phyloP scores from a whole-genome alignment of 768 basidiomycete species.

The Termitomyces eurrhizus region DNA sequence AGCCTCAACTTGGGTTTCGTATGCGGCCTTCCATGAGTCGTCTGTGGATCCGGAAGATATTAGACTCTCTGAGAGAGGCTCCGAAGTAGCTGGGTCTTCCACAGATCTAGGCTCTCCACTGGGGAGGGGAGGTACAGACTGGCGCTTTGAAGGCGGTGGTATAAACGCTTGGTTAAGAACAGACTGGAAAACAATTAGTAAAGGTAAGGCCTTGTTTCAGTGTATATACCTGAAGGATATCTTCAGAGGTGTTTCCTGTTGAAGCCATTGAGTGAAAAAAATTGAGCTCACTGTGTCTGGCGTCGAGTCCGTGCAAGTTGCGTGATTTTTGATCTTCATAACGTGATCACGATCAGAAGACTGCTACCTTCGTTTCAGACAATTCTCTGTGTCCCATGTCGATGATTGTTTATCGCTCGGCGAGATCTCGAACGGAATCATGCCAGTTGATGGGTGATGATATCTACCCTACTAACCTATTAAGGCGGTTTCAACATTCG shows the following conservation, averaged over 20 bases:
- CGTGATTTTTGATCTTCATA: conserved; percentile 5
- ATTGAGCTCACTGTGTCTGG: background rate
- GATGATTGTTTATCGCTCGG: background rate
- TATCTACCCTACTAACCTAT: background rate
- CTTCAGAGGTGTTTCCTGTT: conserved; percentile 12
- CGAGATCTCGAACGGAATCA: background rate
- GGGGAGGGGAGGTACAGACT: conserved; percentile 13
- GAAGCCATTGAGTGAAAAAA: conserved; percentile 11
- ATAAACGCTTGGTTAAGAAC: conserved; percentile 28
- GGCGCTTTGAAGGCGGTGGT: conserved; percentile 25
- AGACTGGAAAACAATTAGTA: conserved; percentile 17
- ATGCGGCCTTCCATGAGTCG: conserved; percentile 62
- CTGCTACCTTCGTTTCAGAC: background rate
- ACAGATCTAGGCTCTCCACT: conserved; percentile 2
- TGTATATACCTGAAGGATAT: conserved; percentile 19
- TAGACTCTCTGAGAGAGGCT: conserved; percentile 8
- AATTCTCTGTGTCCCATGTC: background rate
- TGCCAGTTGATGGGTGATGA: background rate
- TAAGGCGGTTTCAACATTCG: background rate
- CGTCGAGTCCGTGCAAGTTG: background rate
- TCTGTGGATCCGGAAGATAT: conserved; percentile 23
- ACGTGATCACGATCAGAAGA: conserved; percentile 3
- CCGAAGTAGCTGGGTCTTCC: conserved; percentile 4
- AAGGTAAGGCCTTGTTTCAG: background rate
- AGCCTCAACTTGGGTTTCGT: conserved; percentile 60